These are phyloP conservation scores for Aspergillus ochraceoroseus DNA, from an alignment of 2,329 filamentous ascomycete species.

Conservation along the genomic window DNA sequence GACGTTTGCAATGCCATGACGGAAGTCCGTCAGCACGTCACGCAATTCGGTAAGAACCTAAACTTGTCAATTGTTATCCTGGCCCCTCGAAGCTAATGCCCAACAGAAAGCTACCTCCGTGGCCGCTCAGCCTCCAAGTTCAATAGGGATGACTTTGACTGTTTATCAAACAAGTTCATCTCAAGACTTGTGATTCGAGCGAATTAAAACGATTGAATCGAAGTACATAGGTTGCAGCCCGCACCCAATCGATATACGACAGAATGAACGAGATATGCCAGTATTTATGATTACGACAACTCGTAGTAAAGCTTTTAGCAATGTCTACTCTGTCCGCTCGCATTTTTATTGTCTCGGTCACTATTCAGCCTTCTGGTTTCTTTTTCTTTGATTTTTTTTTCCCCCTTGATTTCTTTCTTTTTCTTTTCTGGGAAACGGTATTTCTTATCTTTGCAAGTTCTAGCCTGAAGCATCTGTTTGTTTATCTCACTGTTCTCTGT, in stretches of 20 bases:
- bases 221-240: conserved; percentile 25
- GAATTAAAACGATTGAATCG: conserved; percentile 53
- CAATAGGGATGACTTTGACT: conserved; percentile 89
- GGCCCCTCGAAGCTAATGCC: conserved; percentile 41
- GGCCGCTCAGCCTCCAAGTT: conserved; percentile 75
- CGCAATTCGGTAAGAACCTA: conserved; percentile 74
- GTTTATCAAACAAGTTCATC: conserved; percentile 92
- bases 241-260: conserved; percentile 25
- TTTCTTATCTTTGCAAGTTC: conserved; percentile 13
- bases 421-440: conserved; percentile 12
- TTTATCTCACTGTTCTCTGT: conserved; percentile 31
- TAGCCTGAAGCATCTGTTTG: conserved; percentile 23
- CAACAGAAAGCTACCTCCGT: conserved; percentile 76
- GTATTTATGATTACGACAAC: conserved; percentile 26
- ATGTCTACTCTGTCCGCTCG: conserved; percentile 22
- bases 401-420: too few species aligned
- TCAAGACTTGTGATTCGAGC: conserved; percentile 94
- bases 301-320: conserved; percentile 21
- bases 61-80: not conserved
- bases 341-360: conserved; percentile 22
- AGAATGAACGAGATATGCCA: conserved; percentile 30
- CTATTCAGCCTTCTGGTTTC: conserved; percentile 14
- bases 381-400: conserved; percentile 13
- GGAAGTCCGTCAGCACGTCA: conserved; percentile 86
- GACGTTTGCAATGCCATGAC: conserved; percentile 95